Evolutionary conservation across 352 stramenopile species (phyloP).

Genomic region (Phytophthora ohioensis): DNA sequence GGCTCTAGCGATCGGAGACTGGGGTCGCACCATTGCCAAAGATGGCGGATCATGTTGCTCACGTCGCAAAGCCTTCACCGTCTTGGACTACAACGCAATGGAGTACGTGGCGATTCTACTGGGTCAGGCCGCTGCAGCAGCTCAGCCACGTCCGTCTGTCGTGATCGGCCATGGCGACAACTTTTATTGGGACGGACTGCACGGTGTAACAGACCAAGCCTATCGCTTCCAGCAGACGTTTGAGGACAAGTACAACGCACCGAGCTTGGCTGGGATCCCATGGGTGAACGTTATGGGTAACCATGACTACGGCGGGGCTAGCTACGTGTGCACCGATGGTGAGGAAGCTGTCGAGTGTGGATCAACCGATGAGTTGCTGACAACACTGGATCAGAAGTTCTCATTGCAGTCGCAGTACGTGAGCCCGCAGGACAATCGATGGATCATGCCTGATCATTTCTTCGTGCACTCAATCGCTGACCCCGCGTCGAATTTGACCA

Average conservation of each 20-base stretch:
- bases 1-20: slow-evolving; percentile 79
- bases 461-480: slow-evolving; percentile 79
- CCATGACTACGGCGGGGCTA: slow-evolving; percentile 86
- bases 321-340: slow-evolving; percentile 73
- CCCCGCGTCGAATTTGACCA: slow-evolving; percentile 61
- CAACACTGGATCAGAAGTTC: slow-evolving; percentile 74
- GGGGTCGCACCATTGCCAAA: slow-evolving; percentile 70
- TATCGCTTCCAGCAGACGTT: slow-evolving; percentile 85
- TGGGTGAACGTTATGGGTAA: slow-evolving; percentile 91
- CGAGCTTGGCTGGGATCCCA: slow-evolving; percentile 63
- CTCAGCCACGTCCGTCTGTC: slow-evolving; percentile 41
- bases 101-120: slow-evolving; percentile 71
- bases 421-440: slow-evolving; percentile 82
- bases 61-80: slow-evolving; percentile 60
- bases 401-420: slow-evolving; percentile 78
- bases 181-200: slow-evolving; percentile 85
- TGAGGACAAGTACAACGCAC: slow-evolving; percentile 72
- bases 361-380: slow-evolving; percentile 52
- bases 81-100: slow-evolving; percentile 77
- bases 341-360: slow-evolving; percentile 55
- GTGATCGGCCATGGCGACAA: slow-evolving; percentile 80
- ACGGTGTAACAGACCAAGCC: slow-evolving; percentile 57
- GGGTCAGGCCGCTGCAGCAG: slow-evolving; percentile 50
- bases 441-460: slow-evolving; percentile 86
- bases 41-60: slow-evolving; percentile 74